phyloP scores from a whole-genome alignment of 140 eudicot species.

The Flaveria floridana region DNA sequence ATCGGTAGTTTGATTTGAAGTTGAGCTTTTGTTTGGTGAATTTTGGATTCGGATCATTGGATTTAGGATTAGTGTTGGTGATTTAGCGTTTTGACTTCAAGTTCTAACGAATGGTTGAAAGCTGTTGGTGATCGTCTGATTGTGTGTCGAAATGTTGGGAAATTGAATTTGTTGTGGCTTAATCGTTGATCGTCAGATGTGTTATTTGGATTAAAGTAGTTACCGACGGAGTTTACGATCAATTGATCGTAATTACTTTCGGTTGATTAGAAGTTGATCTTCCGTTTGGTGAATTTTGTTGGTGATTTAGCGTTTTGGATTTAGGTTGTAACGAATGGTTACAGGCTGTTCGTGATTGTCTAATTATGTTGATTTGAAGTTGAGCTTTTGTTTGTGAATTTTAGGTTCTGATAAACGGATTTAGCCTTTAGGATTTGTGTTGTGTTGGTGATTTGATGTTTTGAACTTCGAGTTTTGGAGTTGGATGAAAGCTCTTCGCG shows the following conservation, averaged over 20 bases:
- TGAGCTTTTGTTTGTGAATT: neutral
- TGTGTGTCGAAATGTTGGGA: neutral
- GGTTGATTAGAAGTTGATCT: too few relatives aligned
- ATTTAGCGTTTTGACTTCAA: neutral
- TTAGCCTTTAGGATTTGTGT: constrained; percentile 9
- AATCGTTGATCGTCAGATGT: neutral
- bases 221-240: too few relatives aligned
- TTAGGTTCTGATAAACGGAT: neutral
- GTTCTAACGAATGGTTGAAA: too few relatives aligned
- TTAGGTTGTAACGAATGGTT: neutral
- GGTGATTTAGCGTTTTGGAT: neutral
- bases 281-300: too few relatives aligned
- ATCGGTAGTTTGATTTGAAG: neutral
- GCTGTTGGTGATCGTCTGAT: neutral
- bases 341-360: neutral
- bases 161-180: neutral
- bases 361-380: too few relatives aligned
- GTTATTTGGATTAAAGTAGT: neutral
- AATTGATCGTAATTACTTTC: too few relatives aligned
- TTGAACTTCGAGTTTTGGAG: too few relatives aligned
- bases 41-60: neutral
- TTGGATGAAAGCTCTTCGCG: neutral
- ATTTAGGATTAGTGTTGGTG: neutral
- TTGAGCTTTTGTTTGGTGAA: neutral
- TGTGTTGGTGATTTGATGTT: too few relatives aligned